Base-by-base conservation (phyloP, 495 filamentous ascomycete genomes). In the Penicillium atrosanguineum region DNA sequence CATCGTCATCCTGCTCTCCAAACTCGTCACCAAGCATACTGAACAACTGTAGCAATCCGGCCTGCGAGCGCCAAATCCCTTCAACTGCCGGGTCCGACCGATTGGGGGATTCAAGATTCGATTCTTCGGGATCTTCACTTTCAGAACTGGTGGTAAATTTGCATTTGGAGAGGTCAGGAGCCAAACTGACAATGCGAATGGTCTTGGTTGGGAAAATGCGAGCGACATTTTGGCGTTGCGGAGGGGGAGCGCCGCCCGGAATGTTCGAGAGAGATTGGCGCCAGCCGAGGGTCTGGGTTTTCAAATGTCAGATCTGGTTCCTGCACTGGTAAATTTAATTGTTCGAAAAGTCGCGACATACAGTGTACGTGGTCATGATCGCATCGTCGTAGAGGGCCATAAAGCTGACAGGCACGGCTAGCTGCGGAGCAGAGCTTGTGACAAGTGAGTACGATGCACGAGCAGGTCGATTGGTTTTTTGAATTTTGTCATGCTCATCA, bases 311-410 rank as follows among this genome's bases (percentile, higher is more conserved):
- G 58, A 38, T 9, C 19, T 39, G 4, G 9, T 19, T 41, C 25
- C 14, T 7, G 11, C 11, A 14, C 0, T 19, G 1, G 34, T 16
- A 4, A 18, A 7, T 26, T 1, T 23, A 18, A 16, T 20, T 12
- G 9, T 12, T 15, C 4, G 37, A 6, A 14, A 38, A 9, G 39
- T 31, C 16, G 18, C 16, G 42, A 58, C 69, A 31, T 55, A 74
- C 71, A 20, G 69, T 71, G 44, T 66, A 73, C 15, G 70, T 73
- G 5, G 67, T 68, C 62, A 74, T 67, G 40, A 74, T 73, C 9
- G 68, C 60, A 58, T 74, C 71, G 29, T 73, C 70, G 23, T 61
- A 70, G 40, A 74, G 31, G 1, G 62, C 59, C 71, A 74, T 74
- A 48, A 67, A 74, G 42, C 71, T 74, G 41, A 74, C 61, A 1